Percentiles rank a stretch among this genome's conserved stretches.
phyloP scores from a whole-genome alignment of 192 early-diverging fungal genomes.

The Linnemannia zychae region DNA sequence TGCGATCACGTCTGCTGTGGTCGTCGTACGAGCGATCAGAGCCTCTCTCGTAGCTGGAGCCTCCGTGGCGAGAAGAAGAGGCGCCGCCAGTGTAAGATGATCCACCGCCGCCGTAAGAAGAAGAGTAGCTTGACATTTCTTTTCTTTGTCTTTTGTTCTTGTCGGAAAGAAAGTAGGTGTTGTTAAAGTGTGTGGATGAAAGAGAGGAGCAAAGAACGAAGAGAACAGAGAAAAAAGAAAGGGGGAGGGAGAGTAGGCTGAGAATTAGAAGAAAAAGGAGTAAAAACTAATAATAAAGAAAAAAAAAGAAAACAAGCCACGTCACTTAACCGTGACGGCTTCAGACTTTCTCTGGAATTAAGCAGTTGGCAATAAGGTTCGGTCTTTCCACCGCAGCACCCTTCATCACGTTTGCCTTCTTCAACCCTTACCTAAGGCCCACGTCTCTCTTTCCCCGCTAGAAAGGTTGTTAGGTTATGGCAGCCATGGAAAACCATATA shows the following conservation, averaged over 20 bases:
- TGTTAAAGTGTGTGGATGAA: too few species aligned
- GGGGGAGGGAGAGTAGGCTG: neutral
- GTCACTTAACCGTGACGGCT: too few species aligned
- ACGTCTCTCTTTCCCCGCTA: too few species aligned
- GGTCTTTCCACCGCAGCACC: too few species aligned
- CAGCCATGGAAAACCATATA: too few species aligned
- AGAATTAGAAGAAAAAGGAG: neutral
- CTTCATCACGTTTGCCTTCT: too few species aligned
- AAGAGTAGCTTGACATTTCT: slow-evolving; percentile 43
- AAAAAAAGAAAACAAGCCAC: neutral
- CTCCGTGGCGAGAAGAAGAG: slow-evolving; percentile 28
- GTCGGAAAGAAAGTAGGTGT: neutral
- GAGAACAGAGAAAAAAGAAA: neutral
- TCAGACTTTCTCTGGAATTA: too few species aligned
- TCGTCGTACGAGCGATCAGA: slow-evolving; percentile 75
- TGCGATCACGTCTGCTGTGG: slow-evolving; percentile 73
- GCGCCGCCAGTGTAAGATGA: slow-evolving; percentile 37
- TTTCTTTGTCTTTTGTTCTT: slow-evolving; percentile 2
- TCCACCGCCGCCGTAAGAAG: slow-evolving; percentile 31
- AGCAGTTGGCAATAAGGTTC: too few species aligned
- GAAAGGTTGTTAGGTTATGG: too few species aligned
- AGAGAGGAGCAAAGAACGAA: neutral
- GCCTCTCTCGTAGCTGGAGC: slow-evolving; percentile 59
- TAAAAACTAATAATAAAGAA: neutral
- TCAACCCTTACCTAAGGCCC: too few species aligned